These are phyloP conservation scores for Metschnikowia continentalis DNA, from an alignment of 805 yeast species.

Conservation along the genomic window DNA sequence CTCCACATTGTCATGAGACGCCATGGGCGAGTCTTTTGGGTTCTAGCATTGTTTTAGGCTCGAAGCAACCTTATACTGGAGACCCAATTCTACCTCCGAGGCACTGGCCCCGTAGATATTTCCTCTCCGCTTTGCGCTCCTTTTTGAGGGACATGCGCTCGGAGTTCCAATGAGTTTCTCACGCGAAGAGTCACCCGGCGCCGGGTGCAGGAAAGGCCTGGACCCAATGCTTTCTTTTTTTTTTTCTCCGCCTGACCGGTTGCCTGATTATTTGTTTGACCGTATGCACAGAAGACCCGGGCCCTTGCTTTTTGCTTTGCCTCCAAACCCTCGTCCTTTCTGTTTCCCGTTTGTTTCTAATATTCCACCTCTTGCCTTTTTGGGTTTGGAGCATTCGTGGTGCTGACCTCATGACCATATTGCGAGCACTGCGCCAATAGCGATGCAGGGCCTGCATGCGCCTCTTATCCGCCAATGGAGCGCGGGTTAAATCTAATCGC, in stretches of 20 bases:
- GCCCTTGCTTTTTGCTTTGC: neutral
- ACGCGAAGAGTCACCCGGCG: constrained; percentile 3
- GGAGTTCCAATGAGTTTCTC: neutral
- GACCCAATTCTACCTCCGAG: too few species aligned
- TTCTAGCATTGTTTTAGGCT: too few species aligned
- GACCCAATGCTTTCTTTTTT: neutral
- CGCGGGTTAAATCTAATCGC: constrained; percentile 1
- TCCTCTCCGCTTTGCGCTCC: too few species aligned
- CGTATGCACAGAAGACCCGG: neutral
- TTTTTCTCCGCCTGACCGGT: too few species aligned
- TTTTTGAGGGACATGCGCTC: too few species aligned
- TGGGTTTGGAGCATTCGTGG: neutral
- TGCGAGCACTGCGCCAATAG: neutral
- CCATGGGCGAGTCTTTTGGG: neutral
- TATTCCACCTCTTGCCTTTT: neutral
- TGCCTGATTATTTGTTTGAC: too few species aligned
- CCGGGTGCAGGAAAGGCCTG: neutral
- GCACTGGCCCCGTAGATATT: too few species aligned
- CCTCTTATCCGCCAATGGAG: constrained; percentile 3
- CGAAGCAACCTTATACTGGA: neutral
- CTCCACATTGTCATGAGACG: neutral
- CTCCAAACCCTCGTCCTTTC: too few species aligned
- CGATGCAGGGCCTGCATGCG: neutral
- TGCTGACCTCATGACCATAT: neutral
- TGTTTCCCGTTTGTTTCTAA: too few species aligned